Base-by-base conservation (phyloP, 495 filamentous ascomycete genomes). In the Trichocladium antarcticum region DNA sequence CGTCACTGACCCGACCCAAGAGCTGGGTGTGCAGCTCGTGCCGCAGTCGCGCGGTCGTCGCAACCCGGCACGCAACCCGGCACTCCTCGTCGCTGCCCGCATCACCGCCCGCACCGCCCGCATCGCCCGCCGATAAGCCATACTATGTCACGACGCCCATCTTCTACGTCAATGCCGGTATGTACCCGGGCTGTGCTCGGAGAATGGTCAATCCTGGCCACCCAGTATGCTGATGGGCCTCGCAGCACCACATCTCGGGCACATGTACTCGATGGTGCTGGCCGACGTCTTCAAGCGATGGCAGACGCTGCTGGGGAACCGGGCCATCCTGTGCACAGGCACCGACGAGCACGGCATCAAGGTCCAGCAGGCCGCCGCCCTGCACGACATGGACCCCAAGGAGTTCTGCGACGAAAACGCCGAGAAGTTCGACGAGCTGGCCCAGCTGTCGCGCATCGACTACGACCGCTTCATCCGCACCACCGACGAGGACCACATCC, bases 341-440 rank as follows among this genome's bases (percentile, higher is more conserved):
- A 95, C 88, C n/a, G 92, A 98, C 64, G 92, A 98, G 61, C 89
- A 98, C 62, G 92, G 92, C 15, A 88, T 94, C 81, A 97, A 98
- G 76, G 83, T 98, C 42, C 92, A 98, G 64, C 82, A 79, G 64
- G 92, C 92, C 1, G 86, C 92, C 4, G 67, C 70, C 14, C 66
- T 74, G 55, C 79, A 83, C 7, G 75, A 75, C 11, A 57, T 68
- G 12, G 58, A 60, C 0, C 75, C 78, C 3, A 72, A 72, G 52
- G 60, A 65, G 29, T 72, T 80, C 41, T 81, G 78, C 60, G 76
- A 87, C 63, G 61, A 68, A 37, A 81, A 76, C 20, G 74, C 84
- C 9, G 72, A 75, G 43, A 72, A 74, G 36, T 88, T 88, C 61
- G 55, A 83, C 74, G 66, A 73, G 14, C 72, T 98, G 21, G 90